These are phyloP conservation scores for Marvania coccoides DNA, from an alignment of 139 green algal genomes.

Conservation along the genomic window DNA sequence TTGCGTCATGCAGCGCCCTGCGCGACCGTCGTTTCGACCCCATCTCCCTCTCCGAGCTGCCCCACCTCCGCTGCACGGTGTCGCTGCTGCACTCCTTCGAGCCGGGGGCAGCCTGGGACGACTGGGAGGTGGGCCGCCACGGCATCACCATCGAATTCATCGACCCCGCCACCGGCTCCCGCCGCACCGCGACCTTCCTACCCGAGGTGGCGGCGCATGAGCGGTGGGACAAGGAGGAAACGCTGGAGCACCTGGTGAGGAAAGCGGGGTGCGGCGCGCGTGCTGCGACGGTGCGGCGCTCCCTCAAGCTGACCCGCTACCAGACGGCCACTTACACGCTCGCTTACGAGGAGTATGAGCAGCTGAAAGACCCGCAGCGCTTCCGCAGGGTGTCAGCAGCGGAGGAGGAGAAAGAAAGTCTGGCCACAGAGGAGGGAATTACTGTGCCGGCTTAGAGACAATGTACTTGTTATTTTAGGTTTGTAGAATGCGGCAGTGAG, in stretches of 20 bases:
- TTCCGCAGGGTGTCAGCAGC: no score
- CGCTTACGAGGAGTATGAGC: background rate
- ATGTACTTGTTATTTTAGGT: background rate
- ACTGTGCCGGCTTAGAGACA: background rate
- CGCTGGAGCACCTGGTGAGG: conserved; percentile 52
- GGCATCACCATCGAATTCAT: conserved; percentile 64
- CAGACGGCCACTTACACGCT: background rate
- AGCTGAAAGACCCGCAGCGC: background rate
- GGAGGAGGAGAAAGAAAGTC: background rate
- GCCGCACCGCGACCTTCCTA: conserved; percentile 70
- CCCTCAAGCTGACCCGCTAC: background rate
- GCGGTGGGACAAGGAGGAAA: conserved; percentile 33
- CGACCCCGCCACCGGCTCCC: conserved; percentile 34
- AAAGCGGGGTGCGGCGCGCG: conserved; percentile 46
- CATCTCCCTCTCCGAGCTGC: conserved; percentile 38
- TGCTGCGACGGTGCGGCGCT: background rate
- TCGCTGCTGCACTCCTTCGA: conserved; percentile 70
- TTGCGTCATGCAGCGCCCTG: conserved; percentile 39
- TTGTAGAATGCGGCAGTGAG: background rate
- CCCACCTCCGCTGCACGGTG: conserved; percentile 65
- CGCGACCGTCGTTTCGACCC: conserved; percentile 61
- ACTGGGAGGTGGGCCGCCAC: conserved; percentile 59
- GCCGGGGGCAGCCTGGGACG: conserved; percentile 37
- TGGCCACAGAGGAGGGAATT: background rate
- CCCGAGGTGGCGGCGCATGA: conserved; percentile 62